phyloP scores from a whole-genome alignment of 2,329 filamentous ascomycete genomes.

The Hysterium pulicare region DNA sequence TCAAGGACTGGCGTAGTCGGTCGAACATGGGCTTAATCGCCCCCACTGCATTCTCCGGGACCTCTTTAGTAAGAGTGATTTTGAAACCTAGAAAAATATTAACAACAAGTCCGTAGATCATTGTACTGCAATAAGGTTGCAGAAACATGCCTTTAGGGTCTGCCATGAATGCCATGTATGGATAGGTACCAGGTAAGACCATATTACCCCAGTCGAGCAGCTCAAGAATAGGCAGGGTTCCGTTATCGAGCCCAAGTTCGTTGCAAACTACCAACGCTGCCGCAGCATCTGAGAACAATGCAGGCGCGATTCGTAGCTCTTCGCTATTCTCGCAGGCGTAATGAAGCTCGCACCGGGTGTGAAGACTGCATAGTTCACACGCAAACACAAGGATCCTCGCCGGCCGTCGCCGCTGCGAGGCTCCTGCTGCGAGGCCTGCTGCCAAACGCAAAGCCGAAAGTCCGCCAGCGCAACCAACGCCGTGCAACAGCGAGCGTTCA shows the following conservation, averaged over 20 bases:
- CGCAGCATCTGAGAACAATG: constrained; percentile 69
- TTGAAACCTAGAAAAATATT: constrained; percentile 3
- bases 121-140: too few relatives aligned
- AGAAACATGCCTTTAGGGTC: constrained; percentile 58
- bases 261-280: constrained; percentile 65
- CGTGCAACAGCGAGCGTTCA: constrained; percentile 34
- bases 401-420: constrained; percentile 55
- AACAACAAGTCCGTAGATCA: background rate
- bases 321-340: constrained; percentile 49
- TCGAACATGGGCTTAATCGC: constrained; percentile 25
- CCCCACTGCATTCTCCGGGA: constrained; percentile 14
- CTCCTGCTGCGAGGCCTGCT: constrained; percentile 63
- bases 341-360: constrained; percentile 64
- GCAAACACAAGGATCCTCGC: constrained; percentile 65
- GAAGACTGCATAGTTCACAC: constrained; percentile 51
- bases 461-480: constrained; percentile 40
- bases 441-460: constrained; percentile 41
- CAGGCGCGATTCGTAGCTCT: constrained; percentile 62
- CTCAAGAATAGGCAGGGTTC: constrained; percentile 49
- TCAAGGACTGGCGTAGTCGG: constrained; percentile 22
- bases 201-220: constrained; percentile 64
- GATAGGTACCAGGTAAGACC: constrained; percentile 59
- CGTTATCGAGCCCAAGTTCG: constrained; percentile 47
- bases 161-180: constrained; percentile 63
- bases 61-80: constrained; percentile 17